Percentiles rank a stretch among this genome's conserved stretches.
Evolutionary conservation across 1,284 basidiomycete genomes (phyloP).

Genomic region (Ganoderma meredithae): DNA sequence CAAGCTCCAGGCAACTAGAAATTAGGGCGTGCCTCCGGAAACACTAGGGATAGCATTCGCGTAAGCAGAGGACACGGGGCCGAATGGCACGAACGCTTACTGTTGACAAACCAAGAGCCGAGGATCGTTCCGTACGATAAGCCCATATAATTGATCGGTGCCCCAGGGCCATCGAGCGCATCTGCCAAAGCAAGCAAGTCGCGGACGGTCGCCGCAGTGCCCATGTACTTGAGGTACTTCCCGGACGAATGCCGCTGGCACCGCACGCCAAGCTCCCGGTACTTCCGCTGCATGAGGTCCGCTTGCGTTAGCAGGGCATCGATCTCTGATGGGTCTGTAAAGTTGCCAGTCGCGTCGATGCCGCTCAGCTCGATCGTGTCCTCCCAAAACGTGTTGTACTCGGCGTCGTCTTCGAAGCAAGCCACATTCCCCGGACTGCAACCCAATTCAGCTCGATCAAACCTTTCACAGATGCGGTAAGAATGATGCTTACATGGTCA

Average conservation of each 20-base stretch:
- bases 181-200: constrained; percentile 31
- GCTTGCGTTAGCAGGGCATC: constrained; percentile 19
- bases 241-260: constrained; percentile 14
- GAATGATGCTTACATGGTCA: not conserved
- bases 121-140: constrained; percentile 27
- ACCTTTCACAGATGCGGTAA: too few species aligned
- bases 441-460: not conserved
- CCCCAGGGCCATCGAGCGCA: constrained; percentile 26
- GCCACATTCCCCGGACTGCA: constrained; percentile 20
- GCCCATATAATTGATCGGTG: constrained; percentile 25
- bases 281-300: constrained; percentile 25
- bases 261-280: constrained; percentile 17
- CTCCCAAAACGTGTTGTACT: constrained; percentile 18
- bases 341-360: constrained; percentile 23
- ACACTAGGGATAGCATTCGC: constrained; percentile 13
- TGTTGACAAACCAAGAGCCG: constrained; percentile 31
- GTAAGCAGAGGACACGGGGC: not conserved
- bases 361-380: constrained; percentile 23
- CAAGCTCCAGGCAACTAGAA: too few species aligned
- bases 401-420: constrained; percentile 19
- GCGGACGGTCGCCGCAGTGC: constrained; percentile 28
- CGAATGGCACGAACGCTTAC: constrained; percentile 13
- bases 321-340: constrained; percentile 20
- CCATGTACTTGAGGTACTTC: constrained; percentile 25
- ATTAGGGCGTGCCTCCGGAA: constrained; percentile 21